Percentiles rank a stretch among this genome's conserved stretches.
Evolutionary conservation across 2,329 filamentous ascomycete species (phyloP).

Genomic region (Keithomyces neogunnii): DNA sequence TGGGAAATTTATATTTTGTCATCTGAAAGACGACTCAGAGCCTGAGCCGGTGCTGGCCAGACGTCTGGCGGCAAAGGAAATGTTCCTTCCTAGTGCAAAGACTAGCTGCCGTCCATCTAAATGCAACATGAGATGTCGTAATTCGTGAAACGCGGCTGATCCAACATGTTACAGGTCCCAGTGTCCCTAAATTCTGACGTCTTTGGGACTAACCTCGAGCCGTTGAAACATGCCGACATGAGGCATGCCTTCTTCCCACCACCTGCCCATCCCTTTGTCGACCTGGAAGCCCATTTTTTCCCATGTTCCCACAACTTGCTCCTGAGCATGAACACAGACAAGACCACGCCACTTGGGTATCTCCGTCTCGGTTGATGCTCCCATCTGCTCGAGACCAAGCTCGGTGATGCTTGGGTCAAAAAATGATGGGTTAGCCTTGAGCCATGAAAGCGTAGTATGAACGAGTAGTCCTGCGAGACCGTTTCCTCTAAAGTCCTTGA

Average conservation of each 20-base stretch:
- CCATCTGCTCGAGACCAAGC: conserved; percentile 34
- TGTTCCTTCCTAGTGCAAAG: background rate
- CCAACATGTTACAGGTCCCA: background rate
- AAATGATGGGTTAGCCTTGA: conserved; percentile 47
- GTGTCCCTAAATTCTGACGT: conserved; percentile 14
- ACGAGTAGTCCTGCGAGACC: conserved; percentile 60
- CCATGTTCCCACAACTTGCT: conserved; percentile 57
- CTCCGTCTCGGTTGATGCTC: conserved; percentile 26
- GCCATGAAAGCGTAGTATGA: conserved; percentile 59
- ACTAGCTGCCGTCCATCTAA: background rate
- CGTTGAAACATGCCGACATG: conserved; percentile 76
- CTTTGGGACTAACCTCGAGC: conserved; percentile 25
- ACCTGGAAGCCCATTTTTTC: conserved; percentile 61
- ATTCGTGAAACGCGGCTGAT: background rate
- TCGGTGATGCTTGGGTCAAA: conserved; percentile 42
- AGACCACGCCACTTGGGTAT: conserved; percentile 64
- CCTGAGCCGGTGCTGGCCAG: too few relatives aligned
- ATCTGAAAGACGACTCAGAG: too few relatives aligned
- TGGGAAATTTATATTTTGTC: too few relatives aligned
- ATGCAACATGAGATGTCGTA: background rate
- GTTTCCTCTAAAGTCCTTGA: conserved; percentile 55
- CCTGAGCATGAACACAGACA: conserved; percentile 73
- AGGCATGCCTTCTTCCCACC: conserved; percentile 76
- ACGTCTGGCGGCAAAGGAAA: too few relatives aligned
- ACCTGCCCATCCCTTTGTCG: conserved; percentile 66